Evolutionary conservation across 768 basidiomycete genomes (phyloP), one percentile per base, ranked within the genome.

Genomic region (Trametes elegans): DNA sequence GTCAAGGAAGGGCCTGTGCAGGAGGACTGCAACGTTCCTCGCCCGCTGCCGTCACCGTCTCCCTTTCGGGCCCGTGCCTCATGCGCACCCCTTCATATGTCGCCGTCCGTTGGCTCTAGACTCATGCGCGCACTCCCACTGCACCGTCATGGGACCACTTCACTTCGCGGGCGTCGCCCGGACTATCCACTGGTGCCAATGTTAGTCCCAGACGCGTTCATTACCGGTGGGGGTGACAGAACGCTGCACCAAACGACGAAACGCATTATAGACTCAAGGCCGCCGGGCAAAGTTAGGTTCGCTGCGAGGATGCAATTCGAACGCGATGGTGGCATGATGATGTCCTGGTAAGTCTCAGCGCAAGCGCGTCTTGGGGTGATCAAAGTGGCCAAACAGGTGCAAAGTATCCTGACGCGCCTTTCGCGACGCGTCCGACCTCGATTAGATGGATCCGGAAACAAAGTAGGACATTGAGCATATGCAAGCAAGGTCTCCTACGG

Each of bases 371-470:
- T 8, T 5, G 38, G 13, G n/a, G 13, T 7, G n/a, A 13, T 23
- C 29, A 7, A 4, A 24, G 44, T 13, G 23, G 19, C 35, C 49
- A 61, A 61, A 58, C 41, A 58, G 1, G 38, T 18, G 19, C 48
- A 57, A 61, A 45, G 35, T 28, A 43, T 44, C 60, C 28, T 32
- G 48, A 57, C 55, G 59, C 55, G 55, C 50, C 29, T 49, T 10
- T 59, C 58, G 47, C 40, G 52, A 46, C 54, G 54, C 59, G 59
- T 53, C 43, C 35, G 27, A 45, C 59, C n/a, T n/a, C n/a, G n/a
- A n/a, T n/a, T n/a, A n/a, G n/a, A n/a, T n/a, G n/a, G n/a, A n/a
- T n/a, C n/a, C n/a, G n/a, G n/a, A n/a, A n/a, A n/a, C n/a, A n/a
- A n/a, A n/a, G n/a, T n/a, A n/a, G n/a, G n/a, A n/a, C n/a, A n/a